Percentiles rank a stretch among this genome's conserved stretches.
phyloP scores from a whole-genome alignment of 768 basidiomycete species.

The Boletus subcaerulescens region DNA sequence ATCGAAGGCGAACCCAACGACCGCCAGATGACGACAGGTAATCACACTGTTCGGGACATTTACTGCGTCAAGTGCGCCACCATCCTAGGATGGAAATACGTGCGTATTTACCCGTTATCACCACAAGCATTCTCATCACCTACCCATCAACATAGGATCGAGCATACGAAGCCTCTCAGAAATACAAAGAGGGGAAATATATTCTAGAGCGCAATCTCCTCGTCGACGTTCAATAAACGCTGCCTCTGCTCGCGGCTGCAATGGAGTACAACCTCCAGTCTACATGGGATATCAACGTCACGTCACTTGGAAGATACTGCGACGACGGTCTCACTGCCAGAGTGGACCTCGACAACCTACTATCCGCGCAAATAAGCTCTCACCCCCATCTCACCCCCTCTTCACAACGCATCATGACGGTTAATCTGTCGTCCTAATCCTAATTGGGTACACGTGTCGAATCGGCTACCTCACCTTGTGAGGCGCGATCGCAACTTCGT shows the following conservation, averaged over 20 bases:
- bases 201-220: conserved; percentile 94
- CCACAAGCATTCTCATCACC: background rate
- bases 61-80: conserved; percentile 88
- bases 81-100: conserved; percentile 98
- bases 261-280: conserved; percentile 2
- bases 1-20: conserved; percentile 87
- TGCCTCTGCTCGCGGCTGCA: conserved; percentile 6
- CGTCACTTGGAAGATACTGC: conserved; percentile 3
- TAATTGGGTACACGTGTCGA: conserved; percentile 23
- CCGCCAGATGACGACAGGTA: conserved; percentile 94
- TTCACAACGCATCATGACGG: conserved; percentile 19
- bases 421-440: conserved; percentile 20
- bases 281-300: conserved; percentile 9
- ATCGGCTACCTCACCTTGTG: conserved; percentile 7
- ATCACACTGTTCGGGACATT: conserved; percentile 95
- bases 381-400: conserved; percentile 17
- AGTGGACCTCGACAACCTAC: conserved; percentile 13
- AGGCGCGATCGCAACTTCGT: background rate
- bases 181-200: conserved; percentile 98
- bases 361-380: conserved; percentile 6
- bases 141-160: conserved; percentile 60
- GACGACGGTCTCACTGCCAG: conserved; percentile 14
- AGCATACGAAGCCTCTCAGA: conserved; percentile 86
- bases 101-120: conserved; percentile 28
- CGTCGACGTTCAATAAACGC: conserved; percentile 72